Base-by-base conservation (phyloP, 148 eudicot genomes). In the Chenopodium berlandieri region DNA sequence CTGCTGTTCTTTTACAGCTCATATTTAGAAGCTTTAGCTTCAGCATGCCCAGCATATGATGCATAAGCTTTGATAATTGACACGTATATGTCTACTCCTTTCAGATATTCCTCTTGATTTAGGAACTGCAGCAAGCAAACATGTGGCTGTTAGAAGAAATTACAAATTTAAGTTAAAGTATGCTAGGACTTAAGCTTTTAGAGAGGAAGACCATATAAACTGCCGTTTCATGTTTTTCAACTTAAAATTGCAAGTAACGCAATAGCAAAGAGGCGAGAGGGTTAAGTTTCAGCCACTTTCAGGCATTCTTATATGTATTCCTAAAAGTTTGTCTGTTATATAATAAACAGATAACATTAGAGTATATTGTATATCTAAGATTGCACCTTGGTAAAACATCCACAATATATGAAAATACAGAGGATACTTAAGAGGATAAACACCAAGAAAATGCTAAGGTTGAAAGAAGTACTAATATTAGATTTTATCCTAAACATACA, bases 41-140 rank as follows among this genome's bases (percentile, higher is more conserved):
- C 31, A n/a, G 76, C 16, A 30, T 71, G 56, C 7, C 10, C 77
- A n/a, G 22, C 37, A 47, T 62, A 73, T 23, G 82, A 72, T 60
- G 82, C 82, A 46, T 72, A 80, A 72, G 82, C 71, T 73, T 62
- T 80, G 77, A 80, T 80, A 20, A 80, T 80, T n/a, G 76, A 79
- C 44, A 1, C 66, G 19, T 79, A 80, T 23, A 73, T 46, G 30
- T 80, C 77, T 25, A 80, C 71, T 23, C 82, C 82, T 63, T 80
- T 80, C 13, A 80, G 58, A 80, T 80, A 80, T 27, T 80, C 82
- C 16, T 80, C 77, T 80, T 80, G 77, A 71, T 80, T 80, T 54
- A 80, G 82, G 62, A 80, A 80, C 82, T 80, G 82, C 77, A 73
- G 20, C 72, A 77, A 72, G 25, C 62, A 22, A 46, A 58, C 7